Evolutionary conservation across 805 yeast species (phyloP).

Genomic region (Yamadazyma sp.): DNA sequence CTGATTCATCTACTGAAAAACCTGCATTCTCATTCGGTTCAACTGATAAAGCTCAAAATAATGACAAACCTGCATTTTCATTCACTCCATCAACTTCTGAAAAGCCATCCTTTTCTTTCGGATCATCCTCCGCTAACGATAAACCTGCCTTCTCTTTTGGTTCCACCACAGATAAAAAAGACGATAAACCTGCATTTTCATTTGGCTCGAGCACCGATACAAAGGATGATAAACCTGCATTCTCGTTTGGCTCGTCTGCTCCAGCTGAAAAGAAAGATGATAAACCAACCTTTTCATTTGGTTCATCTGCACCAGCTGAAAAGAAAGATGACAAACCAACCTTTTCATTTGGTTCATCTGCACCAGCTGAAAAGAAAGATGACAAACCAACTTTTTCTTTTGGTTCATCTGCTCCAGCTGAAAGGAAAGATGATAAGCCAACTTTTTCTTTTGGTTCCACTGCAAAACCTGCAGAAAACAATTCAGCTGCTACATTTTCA

Average conservation of each 20-base stretch:
- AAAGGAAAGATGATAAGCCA: slow-evolving; percentile 11
- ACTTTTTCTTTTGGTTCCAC: slow-evolving; percentile 1
- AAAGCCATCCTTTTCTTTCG: slow-evolving; percentile 15
- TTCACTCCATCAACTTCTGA: slow-evolving; percentile 11
- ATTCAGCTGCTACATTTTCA: slow-evolving; percentile 18
- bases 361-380: not conserved
- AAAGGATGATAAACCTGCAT: slow-evolving; percentile 9
- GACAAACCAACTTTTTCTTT: not conserved
- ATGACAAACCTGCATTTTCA: slow-evolving; percentile 17
- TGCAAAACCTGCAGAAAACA: slow-evolving; percentile 11
- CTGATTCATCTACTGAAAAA: not conserved
- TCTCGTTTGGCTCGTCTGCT: slow-evolving; percentile 15
- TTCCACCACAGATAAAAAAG: slow-evolving; percentile 2
- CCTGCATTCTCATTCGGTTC: slow-evolving; percentile 17
- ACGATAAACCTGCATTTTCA: slow-evolving; percentile 13
- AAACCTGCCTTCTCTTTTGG: slow-evolving; percentile 17
- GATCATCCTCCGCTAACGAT: slow-evolving; percentile 4
- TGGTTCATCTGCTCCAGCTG: not conserved
- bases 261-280: not conserved
- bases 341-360: slow-evolving; percentile 11
- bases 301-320: slow-evolving; percentile 13
- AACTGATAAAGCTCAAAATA: slow-evolving; percentile 1
- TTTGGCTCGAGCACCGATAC: slow-evolving; percentile 8
- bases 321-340: slow-evolving; percentile 15
- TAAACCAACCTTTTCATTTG: slow-evolving; percentile 4